phyloP scores from a whole-genome alignment of 148 eudicot species.

The Camellia sinensis region DNA sequence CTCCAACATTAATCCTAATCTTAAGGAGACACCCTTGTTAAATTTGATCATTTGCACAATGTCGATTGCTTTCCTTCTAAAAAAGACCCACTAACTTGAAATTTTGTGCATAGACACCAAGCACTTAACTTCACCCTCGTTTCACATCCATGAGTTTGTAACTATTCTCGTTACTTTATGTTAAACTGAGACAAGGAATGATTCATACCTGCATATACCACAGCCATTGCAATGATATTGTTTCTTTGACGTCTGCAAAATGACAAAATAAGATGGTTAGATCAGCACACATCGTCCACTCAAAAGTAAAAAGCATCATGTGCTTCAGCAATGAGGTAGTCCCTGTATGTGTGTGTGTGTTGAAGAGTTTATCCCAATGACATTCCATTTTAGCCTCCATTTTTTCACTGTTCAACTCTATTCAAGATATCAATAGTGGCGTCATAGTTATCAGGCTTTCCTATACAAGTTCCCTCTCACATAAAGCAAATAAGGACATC shows the following conservation, averaged over 20 bases:
- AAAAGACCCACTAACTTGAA: not conserved
- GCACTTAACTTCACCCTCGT: not conserved
- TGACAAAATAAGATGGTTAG: not conserved
- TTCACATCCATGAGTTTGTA: not conserved
- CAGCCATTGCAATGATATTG: conserved; percentile 83
- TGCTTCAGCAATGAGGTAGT: not conserved
- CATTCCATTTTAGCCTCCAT: not conserved
- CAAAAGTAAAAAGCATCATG: not conserved
- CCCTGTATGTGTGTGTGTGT: not conserved
- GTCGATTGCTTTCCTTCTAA: too few species aligned
- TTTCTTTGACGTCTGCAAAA: conserved; percentile 57
- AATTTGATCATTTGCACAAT: not conserved
- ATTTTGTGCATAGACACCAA: not conserved
- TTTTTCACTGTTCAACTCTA: too few species aligned
- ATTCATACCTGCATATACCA: conserved; percentile 78
- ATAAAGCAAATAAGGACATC: not conserved
- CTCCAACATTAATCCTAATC: not conserved
- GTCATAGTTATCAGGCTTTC: not conserved
- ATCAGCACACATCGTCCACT: not conserved
- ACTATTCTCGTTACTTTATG: not conserved
- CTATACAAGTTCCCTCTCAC: not conserved
- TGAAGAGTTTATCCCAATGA: not conserved
- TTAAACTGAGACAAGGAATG: not conserved
- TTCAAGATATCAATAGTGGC: not conserved
- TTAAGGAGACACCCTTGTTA: not conserved